These are phyloP conservation scores for Coffea eugenioides DNA, from an alignment of 257 asterid genomes.

Conservation along the genomic window DNA sequence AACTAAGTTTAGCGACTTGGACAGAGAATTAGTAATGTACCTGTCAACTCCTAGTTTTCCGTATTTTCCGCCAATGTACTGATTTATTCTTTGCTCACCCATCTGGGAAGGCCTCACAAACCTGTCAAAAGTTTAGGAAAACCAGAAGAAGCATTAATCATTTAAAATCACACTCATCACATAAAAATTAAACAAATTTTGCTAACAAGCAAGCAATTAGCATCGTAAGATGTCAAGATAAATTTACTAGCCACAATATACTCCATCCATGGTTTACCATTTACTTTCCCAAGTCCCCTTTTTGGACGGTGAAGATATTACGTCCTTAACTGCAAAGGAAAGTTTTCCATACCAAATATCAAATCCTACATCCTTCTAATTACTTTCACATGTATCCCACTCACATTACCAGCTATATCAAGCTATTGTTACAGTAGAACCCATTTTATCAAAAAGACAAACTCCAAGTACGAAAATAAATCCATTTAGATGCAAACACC, in stretches of 20 bases:
- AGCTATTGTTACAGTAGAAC: neutral
- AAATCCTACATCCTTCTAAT: neutral
- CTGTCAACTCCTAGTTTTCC: constrained; percentile 86
- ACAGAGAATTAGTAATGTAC: constrained; percentile 29
- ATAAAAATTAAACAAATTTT: neutral
- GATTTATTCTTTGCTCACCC: constrained; percentile 62
- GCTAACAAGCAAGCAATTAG: neutral
- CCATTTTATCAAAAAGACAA: neutral
- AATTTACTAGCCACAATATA: neutral
- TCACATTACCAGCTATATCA: neutral
- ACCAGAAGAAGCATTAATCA: constrained; percentile 3
- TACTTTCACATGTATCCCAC: neutral
- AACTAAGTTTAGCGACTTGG: neutral
- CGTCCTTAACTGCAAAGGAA: neutral
- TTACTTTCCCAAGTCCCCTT: neutral
- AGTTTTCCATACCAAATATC: neutral
- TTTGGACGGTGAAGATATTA: neutral
- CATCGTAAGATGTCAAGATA: neutral
- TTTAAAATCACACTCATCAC: neutral
- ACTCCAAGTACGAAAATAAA: neutral
- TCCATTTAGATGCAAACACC: neutral
- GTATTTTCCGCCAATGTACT: constrained; percentile 86
- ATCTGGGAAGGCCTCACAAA: constrained; percentile 88
- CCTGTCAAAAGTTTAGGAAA: constrained; percentile 37
- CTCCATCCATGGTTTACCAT: neutral